phyloP scores from a whole-genome alignment of 1,139 yeast genomes.

The Taphrina wiesneri region DNA sequence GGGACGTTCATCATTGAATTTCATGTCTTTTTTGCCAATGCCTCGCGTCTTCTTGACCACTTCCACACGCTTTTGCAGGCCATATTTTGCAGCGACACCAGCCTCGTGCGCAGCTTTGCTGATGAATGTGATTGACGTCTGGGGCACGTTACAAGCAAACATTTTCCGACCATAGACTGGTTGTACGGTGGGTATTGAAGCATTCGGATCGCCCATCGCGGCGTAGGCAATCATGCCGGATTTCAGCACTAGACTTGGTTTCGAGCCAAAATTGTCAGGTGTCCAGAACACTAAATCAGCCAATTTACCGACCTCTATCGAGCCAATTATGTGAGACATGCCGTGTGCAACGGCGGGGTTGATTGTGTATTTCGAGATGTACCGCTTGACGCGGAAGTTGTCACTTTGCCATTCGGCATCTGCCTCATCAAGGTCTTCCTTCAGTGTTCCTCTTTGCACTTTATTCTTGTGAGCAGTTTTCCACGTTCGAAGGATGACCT shows the following conservation, averaged over 20 bases:
- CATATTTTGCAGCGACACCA: slow-evolving; percentile 32
- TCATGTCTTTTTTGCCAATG: slow-evolving; percentile 36
- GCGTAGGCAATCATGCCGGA: slow-evolving; percentile 36
- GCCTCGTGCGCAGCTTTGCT: slow-evolving; percentile 29
- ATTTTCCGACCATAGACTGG: slow-evolving; percentile 34
- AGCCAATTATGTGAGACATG: slow-evolving; percentile 34
- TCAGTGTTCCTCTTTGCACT: slow-evolving; percentile 33
- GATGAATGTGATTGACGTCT: slow-evolving; percentile 29
- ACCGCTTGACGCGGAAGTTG: slow-evolving; percentile 37
- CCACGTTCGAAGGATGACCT: slow-evolving; percentile 37
- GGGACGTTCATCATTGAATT: slow-evolving; percentile 31
- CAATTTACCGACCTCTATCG: slow-evolving; percentile 37
- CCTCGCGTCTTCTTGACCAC: slow-evolving; percentile 30
- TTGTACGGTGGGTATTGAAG: slow-evolving; percentile 36
- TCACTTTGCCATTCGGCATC: slow-evolving; percentile 30
- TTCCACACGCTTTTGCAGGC: slow-evolving; percentile 33
- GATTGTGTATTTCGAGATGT: slow-evolving; percentile 36
- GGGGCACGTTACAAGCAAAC: slow-evolving; percentile 35
- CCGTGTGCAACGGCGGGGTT: slow-evolving; percentile 37
- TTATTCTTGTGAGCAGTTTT: slow-evolving; percentile 38
- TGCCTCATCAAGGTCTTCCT: slow-evolving; percentile 22
- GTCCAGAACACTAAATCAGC: slow-evolving; percentile 37
- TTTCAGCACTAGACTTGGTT: slow-evolving; percentile 33
- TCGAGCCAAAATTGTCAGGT: slow-evolving; percentile 30
- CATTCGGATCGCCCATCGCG: slow-evolving; percentile 36